Evolutionary conservation across 2,329 filamentous ascomycete genomes (phyloP).

Genomic region (Calonectria hongkongensis): DNA sequence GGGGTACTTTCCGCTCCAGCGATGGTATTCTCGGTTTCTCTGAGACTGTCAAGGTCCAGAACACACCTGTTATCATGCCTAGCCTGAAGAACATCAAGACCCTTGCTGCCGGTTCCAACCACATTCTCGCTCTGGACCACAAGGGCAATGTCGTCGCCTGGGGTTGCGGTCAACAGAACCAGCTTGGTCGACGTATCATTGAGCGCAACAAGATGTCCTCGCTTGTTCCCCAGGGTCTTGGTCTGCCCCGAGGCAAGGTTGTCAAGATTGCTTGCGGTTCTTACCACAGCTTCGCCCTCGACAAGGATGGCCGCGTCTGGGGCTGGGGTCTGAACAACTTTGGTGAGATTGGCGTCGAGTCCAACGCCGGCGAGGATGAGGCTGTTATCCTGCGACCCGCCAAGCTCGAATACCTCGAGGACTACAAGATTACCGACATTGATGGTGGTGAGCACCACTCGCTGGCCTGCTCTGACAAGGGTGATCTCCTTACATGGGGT

Average conservation of each 20-base stretch:
- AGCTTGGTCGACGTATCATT: constrained; percentile 76
- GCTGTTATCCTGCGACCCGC: constrained; percentile 84
- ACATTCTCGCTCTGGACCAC: constrained; percentile 80
- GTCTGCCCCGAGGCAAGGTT: constrained; percentile 75
- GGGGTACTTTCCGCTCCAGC: constrained; percentile 85
- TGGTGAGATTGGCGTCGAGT: constrained; percentile 82
- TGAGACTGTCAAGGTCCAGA: constrained; percentile 69
- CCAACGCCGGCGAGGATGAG: constrained; percentile 71
- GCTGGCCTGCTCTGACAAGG: constrained; percentile 74
- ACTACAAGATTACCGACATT: constrained; percentile 79
- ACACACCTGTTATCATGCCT: constrained; percentile 72
- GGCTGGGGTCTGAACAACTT: constrained; percentile 93
- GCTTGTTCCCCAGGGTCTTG: constrained; percentile 76
- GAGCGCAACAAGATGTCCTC: constrained; percentile 78
- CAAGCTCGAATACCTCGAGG: constrained; percentile 78
- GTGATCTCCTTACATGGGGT: constrained; percentile 77
- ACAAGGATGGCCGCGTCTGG: constrained; percentile 81
- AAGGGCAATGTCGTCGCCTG: constrained; percentile 81
- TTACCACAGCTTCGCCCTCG: constrained; percentile 89
- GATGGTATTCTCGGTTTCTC: constrained; percentile 81
- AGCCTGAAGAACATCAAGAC: constrained; percentile 79
- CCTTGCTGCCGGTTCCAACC: constrained; percentile 81
- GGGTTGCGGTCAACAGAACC: constrained; percentile 82
- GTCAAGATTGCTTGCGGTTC: constrained; percentile 76
- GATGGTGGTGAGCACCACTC: constrained; percentile 86